These are phyloP conservation scores for Acorus gramineus DNA, from an alignment of 106 monocot genomes.

Conservation along the genomic window DNA sequence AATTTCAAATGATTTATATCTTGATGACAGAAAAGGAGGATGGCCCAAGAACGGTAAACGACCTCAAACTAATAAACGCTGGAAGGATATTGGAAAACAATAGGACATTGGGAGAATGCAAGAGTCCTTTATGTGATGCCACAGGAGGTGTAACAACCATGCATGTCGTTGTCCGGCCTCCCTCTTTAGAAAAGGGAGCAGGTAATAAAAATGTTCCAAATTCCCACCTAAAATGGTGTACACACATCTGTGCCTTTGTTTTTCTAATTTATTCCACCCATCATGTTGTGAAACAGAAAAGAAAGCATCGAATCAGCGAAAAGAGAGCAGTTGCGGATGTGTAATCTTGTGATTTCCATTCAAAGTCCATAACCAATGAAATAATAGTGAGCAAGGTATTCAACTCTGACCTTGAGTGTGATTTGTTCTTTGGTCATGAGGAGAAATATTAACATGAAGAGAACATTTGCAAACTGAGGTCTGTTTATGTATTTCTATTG, in stretches of 20 bases:
- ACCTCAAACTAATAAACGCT: constrained; percentile 59
- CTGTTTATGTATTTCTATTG: too few relatives aligned
- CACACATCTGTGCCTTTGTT: neutral
- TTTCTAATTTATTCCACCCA: neutral
- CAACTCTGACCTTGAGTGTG: too few relatives aligned
- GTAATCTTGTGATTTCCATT: constrained; percentile 26
- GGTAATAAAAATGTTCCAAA: constrained; percentile 15
- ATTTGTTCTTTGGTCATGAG: too few relatives aligned
- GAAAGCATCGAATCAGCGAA: constrained; percentile 10
- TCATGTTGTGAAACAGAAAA: constrained; percentile 23
- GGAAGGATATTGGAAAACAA: constrained; percentile 55
- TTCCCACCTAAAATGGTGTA: too few relatives aligned
- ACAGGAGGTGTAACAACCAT: constrained; percentile 41
- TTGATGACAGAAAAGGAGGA: constrained; percentile 32
- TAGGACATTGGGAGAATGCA: constrained; percentile 46
- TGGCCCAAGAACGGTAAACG: constrained; percentile 42
- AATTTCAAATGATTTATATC: neutral
- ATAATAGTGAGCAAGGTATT: too few relatives aligned
- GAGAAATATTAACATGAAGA: too few relatives aligned
- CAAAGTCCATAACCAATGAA: too few relatives aligned
- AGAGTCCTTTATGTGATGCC: constrained; percentile 33
- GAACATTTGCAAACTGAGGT: too few relatives aligned
- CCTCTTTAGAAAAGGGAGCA: constrained; percentile 28
- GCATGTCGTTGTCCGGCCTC: constrained; percentile 49
- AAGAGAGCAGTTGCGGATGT: constrained; percentile 30